Evolutionary conservation across 1,284 basidiomycete genomes (phyloP).

Genomic region (Tilletia indica): DNA sequence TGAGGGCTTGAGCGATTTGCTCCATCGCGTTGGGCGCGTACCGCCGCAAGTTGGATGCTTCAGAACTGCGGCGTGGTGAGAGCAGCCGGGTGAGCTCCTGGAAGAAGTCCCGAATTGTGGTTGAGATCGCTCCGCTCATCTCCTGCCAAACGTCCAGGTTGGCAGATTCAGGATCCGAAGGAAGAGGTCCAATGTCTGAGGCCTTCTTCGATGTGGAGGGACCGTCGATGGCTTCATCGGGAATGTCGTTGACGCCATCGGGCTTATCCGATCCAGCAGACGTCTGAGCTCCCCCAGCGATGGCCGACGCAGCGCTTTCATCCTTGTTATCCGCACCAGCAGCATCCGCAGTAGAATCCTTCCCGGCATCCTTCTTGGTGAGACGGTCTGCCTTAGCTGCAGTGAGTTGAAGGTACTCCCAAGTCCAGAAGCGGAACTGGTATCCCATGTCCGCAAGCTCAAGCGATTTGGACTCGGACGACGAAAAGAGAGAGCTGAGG

Average conservation of each 20-base stretch:
- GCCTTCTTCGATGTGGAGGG: slow-evolving; percentile 3
- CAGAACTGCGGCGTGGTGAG: slow-evolving; percentile 71
- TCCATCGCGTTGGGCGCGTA: slow-evolving; percentile 72
- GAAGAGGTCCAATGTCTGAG: background rate
- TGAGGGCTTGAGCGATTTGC: slow-evolving; percentile 71
- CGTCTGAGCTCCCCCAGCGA: slow-evolving; percentile 24
- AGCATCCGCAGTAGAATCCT: background rate
- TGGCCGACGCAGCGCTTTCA: background rate
- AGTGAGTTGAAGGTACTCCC: slow-evolving; percentile 81
- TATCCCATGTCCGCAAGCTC: slow-evolving; percentile 66
- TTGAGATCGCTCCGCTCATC: slow-evolving; percentile 15
- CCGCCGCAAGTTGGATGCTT: slow-evolving; percentile 55
- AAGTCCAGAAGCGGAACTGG: slow-evolving; percentile 77
- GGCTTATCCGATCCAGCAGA: slow-evolving; percentile 17
- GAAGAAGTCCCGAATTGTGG: slow-evolving; percentile 62
- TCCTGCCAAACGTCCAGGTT: slow-evolving; percentile 14
- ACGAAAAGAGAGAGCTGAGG: slow-evolving; percentile 6
- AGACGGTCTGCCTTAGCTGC: slow-evolving; percentile 23
- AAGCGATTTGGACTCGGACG: slow-evolving; percentile 5
- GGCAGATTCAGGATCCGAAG: background rate
- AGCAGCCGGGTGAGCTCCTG: slow-evolving; percentile 86
- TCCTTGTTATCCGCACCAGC: background rate
- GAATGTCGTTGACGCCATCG: slow-evolving; percentile 21
- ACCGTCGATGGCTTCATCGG: background rate
- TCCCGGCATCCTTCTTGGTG: background rate